Evolutionary conservation across 306 rosid genomes (phyloP), one percentile per base, ranked within the genome.

Genomic region (Trifolium fragiferum): DNA sequence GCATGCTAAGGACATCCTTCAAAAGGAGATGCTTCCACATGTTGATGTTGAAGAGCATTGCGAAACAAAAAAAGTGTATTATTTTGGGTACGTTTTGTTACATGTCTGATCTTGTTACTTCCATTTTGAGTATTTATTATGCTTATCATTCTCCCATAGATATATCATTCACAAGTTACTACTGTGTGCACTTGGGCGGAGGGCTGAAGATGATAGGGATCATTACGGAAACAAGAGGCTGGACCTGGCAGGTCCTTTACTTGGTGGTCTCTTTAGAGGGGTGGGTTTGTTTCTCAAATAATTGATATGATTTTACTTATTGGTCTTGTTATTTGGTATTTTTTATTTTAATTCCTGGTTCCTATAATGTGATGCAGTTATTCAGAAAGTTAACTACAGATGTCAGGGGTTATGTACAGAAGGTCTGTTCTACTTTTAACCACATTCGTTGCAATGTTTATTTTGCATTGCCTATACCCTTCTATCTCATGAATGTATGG

Each of bases 1-100:
- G 87, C 89, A 94, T 86, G 99, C 99, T 3, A 94, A 87, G 86
- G 99, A 94, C 79, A 94, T 94, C 76, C 98, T 92, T 74, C 99
- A 94, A 74, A 90, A 89, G 90, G 99, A 92, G 88, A 94, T 90
- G 98, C 99, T 94, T 86, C 99, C 99, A 62, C 99, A 94, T 73
- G 99, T 94, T 33, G 99, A 96, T 57, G 87, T 87, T 12, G 92
- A 89, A 50, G 99, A 94, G 77, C 92, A 83, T 78, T 92, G 99
- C 44, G 99, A 94, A 87, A 94, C 99, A n/a, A 92, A 94, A 88
- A 90, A 92, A 82, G 99, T 97, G 2, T 94, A 92, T 78, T 92
- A 94, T 84, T 94, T 94, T 64, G 99, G 99, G 99, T 92, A 82
- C 54, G 82, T 58, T 62, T 62, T 61, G 41, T 63, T 55, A 70